Evolutionary conservation across 768 basidiomycete genomes (phyloP), one percentile per base, ranked within the genome.

Genomic region (Russula sp.): DNA sequence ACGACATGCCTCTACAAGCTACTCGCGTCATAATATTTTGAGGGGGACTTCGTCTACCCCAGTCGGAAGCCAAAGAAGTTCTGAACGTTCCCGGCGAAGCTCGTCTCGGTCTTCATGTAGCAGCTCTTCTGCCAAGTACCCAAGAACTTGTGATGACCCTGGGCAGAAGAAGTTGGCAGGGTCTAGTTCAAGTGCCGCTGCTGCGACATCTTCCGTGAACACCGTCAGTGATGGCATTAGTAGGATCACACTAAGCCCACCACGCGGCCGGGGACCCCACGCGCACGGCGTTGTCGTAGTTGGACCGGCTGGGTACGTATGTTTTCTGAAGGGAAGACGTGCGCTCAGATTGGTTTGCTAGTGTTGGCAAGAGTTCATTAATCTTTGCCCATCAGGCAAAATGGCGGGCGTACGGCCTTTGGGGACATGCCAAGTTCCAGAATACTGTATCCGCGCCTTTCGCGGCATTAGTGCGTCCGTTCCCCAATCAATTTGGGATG

Each of bases 341-440:
- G 49, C 27, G 22, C 57, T 54, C 40, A 53, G 35, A 60, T 48
- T 32, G 35, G 22, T 32, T 18, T 50, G 32, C n/a, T 63, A 81
- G 87, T 11, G 82, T 85, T n/a, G 87, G 86, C n/a, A 89, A 89
- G 72, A 88, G 85, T 65, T 86, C 86, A 0, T 79, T 89, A 60
- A 78, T 89, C 59, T 75, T 88, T 31, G 83, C 79, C 6, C 82
- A 88, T 65, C 87, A 89, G 71, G 85, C 86, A 5, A 84, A 83
- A 70, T 89, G 87, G 87, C 73, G 87, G 74, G 74, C 74, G 14
- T 86, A 87, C 66, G 87, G 87, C 4, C 77, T 88, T 6, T 89
- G 87, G 87, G 87, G 87, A 14, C 86, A 88, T 65, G 86, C 87
- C 7, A 88, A 88, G 73, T 88, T 88, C 65, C 83, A 86, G 67